Evolutionary conservation across 2,329 filamentous ascomycete genomes (phyloP).

Genomic region (Delphinella strobiligena): DNA sequence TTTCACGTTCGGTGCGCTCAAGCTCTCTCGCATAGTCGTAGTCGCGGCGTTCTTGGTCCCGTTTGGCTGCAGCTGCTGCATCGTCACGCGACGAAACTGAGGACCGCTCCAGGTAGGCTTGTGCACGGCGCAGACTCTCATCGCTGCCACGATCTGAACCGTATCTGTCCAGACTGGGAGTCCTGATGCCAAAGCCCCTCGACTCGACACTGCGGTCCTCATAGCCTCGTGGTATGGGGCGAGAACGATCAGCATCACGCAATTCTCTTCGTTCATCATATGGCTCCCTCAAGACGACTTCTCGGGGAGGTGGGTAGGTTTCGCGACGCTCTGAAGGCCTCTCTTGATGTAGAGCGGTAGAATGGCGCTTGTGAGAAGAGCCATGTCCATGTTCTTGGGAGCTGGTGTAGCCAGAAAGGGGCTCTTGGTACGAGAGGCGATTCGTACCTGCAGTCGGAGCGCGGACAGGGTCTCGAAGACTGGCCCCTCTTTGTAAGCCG

Average conservation of each 20-base stretch:
- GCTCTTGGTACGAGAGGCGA: conserved; percentile 17
- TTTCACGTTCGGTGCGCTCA: no score
- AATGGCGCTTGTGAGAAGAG: conserved; percentile 28
- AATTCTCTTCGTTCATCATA: conserved; percentile 30
- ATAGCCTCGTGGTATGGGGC: conserved; percentile 18
- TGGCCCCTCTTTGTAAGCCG: conserved; percentile 26
- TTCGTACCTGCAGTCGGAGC: not conserved
- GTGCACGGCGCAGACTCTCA: conserved; percentile 27
- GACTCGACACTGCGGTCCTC: conserved; percentile 32
- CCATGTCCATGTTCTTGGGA: conserved; percentile 1
- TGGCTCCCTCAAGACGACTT: conserved; percentile 26
- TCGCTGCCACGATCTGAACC: conserved; percentile 23
- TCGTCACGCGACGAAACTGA: conserved; percentile 7
- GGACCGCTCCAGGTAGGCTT: conserved; percentile 15
- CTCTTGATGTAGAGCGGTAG: conserved; percentile 36
- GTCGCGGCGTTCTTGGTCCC: conserved; percentile 14
- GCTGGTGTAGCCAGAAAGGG: conserved; percentile 1
- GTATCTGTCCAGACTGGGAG: conserved; percentile 18
- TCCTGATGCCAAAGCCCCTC: conserved; percentile 36
- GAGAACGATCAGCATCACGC: conserved; percentile 19
- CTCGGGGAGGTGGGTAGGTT: conserved; percentile 18
- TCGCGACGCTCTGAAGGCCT: conserved; percentile 31
- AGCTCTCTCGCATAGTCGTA: conserved; percentile 18
- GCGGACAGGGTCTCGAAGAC: conserved; percentile 31
- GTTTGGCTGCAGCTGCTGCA: not conserved